These are phyloP conservation scores for Besnoitia besnoiti DNA, from an alignment of 169 alveolate species.

Conservation along the genomic window DNA sequence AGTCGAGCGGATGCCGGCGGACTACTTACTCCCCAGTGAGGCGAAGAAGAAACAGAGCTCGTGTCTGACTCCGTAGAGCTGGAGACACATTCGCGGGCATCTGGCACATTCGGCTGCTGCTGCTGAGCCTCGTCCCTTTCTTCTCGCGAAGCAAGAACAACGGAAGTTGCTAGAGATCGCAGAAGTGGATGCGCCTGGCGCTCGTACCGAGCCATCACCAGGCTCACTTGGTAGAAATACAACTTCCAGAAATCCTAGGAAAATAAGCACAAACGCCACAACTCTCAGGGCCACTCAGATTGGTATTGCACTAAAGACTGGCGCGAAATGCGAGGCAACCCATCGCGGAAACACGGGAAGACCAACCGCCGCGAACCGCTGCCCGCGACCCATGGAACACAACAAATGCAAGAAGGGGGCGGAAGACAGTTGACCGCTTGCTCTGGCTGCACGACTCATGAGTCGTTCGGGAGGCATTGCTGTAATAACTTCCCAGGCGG, in stretches of 20 bases:
- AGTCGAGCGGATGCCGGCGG: neutral
- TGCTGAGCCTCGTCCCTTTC: neutral
- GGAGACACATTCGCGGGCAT: neutral
- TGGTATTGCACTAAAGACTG: too few species aligned
- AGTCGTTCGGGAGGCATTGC: too few species aligned
- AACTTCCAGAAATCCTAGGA: slow-evolving; percentile 15
- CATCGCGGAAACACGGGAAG: too few species aligned
- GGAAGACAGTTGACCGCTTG: too few species aligned
- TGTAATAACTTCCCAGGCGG: too few species aligned
- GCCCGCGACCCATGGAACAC: too few species aligned
- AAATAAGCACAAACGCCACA: neutral
- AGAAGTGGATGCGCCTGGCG: slow-evolving; percentile 22
- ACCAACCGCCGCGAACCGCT: too few species aligned
- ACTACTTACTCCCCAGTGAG: neutral
- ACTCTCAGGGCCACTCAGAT: neutral
- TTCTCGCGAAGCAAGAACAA: neutral
- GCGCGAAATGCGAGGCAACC: too few species aligned
- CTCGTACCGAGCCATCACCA: slow-evolving; percentile 7
- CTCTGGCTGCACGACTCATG: too few species aligned
- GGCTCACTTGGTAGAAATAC: slow-evolving; percentile 21
- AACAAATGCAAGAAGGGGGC: too few species aligned
- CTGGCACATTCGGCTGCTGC: neutral
- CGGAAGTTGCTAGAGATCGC: neutral
- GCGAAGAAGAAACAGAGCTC: neutral
- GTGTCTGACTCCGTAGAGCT: neutral